phyloP scores from a whole-genome alignment of 805 yeast genomes.

The Phaffomyces antillensis region DNA sequence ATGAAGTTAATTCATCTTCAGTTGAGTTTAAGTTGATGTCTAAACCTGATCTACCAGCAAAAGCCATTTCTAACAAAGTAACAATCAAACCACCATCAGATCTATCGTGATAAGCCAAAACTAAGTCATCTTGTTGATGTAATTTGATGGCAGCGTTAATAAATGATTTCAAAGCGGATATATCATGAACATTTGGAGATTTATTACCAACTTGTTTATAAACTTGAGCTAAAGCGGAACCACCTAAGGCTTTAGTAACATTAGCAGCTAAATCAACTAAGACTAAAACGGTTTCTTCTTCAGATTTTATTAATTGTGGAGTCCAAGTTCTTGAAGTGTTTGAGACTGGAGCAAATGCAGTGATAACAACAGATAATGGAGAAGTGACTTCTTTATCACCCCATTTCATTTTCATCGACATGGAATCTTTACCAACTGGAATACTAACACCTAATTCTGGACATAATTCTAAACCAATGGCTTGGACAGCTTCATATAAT shows the following conservation, averaged over 20 bases:
- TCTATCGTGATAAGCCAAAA: constrained; percentile 88
- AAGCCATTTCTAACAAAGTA: constrained; percentile 90
- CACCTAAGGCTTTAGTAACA: constrained; percentile 63
- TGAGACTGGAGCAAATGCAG: constrained; percentile 85
- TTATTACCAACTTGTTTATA: constrained; percentile 79
- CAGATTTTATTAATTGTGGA: constrained; percentile 56
- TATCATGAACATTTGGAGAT: constrained; percentile 77
- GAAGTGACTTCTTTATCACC: constrained; percentile 85
- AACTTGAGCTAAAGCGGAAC: constrained; percentile 92
- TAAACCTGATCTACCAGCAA: constrained; percentile 88
- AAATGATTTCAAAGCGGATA: constrained; percentile 56
- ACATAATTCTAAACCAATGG: constrained; percentile 89
- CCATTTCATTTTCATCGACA: constrained; percentile 99
- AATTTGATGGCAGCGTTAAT: constrained; percentile 61
- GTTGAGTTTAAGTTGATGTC: constrained; percentile 39
- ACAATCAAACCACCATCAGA: constrained; percentile 94
- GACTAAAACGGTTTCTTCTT: constrained; percentile 56
- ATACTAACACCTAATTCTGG: constrained; percentile 87
- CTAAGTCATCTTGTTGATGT: constrained; percentile 52
- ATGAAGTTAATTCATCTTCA: constrained; percentile 40
- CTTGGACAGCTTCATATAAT: constrained; percentile 93
- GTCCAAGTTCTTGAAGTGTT: constrained; percentile 93
- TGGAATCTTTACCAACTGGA: constrained; percentile 98
- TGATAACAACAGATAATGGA: constrained; percentile 85
- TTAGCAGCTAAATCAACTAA: constrained; percentile 71